Evolutionary conservation across 805 yeast genomes (phyloP).

Genomic region (Cyberlindnera xylosilytica): DNA sequence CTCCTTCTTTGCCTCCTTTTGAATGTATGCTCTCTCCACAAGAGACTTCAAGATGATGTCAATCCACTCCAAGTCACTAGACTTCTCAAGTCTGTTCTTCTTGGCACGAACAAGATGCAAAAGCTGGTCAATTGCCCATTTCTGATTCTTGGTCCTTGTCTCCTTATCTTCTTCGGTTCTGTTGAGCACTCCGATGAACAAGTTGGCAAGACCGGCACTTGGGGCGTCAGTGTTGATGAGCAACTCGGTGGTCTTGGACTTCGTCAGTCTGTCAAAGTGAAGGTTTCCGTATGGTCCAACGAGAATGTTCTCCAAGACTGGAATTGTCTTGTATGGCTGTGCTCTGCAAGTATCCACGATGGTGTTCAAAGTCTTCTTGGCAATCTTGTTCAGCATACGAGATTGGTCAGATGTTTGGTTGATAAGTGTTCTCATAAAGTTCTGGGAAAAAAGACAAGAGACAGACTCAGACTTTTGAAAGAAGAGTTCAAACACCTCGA

Average conservation of each 20-base stretch:
- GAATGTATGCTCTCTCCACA: constrained; percentile 32
- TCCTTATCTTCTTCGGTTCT: constrained; percentile 6
- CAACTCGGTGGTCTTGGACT: constrained; percentile 57
- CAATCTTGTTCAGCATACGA: constrained; percentile 64
- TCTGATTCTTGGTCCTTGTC: constrained; percentile 24
- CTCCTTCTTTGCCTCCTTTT: background rate
- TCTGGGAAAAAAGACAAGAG: constrained; percentile 48
- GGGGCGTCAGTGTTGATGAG: constrained; percentile 13
- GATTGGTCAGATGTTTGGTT: constrained; percentile 70
- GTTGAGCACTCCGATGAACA: constrained; percentile 23
- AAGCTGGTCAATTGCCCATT: constrained; percentile 60
- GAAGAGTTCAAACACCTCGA: constrained; percentile 61
- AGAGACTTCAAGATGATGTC: constrained; percentile 30
- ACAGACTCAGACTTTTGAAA: constrained; percentile 30
- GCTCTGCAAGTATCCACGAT: constrained; percentile 38
- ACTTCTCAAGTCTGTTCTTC: constrained; percentile 28
- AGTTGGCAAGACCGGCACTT: constrained; percentile 10
- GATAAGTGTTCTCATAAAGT: constrained; percentile 67
- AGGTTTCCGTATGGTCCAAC: constrained; percentile 51
- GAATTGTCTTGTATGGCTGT: constrained; percentile 35
- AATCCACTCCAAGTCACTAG: constrained; percentile 28
- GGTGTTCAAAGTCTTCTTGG: constrained; percentile 47
- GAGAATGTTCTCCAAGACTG: constrained; percentile 34
- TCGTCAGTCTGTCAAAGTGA: constrained; percentile 75
- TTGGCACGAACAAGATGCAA: constrained; percentile 49